Evolutionary conservation across 331 rosid species (phyloP), one percentile per base, ranked within the genome.

Genomic region (Phaseolus coccineus): DNA sequence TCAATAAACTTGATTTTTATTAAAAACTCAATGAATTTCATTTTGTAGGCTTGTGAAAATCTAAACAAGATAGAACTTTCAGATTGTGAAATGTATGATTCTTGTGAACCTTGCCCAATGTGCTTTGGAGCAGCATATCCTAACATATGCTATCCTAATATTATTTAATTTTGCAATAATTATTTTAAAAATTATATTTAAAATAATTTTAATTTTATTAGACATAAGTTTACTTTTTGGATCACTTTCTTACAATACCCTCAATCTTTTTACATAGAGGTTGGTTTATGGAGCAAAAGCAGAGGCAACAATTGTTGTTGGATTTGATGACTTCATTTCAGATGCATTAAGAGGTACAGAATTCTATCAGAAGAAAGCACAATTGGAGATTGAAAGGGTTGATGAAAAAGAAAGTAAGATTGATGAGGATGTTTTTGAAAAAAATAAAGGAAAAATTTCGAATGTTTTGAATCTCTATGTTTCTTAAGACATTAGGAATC

Each of bases 61-160:
- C 93, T 94, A 7, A 89, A 88, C 39, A 85, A 87, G 79, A 90
- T 95, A 39, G 97, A 95, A 85, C 98, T 94, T 37, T 83, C 98
- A 24, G 91, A 91, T 35, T 95, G 98, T 63, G 98, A 95, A 82
- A 90, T 95, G 69, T 95, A 95, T 80, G 83, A 97, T 31, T 94
- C 98, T 13, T 94, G 98, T 35, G 98, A 94, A 84, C 98, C 98
- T 63, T 94, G 98, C 79, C 98, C 98, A 50, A 92, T 91, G 98
- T 94, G 98, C 87, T 94, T 92, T 50, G 98, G 97, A 30, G 98
- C 98, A 15, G 22, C 22, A 19, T 19, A 94, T 94, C 67, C 98
- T 19, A 19, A 19, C 22, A 19, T 19, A 19, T 19, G 22, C 22
- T 19, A 19, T 19, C 22, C 22, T 19, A 19, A 19, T 19, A 19